phyloP scores from a whole-genome alignment of 305 asterid species.

The Fraxinus dipetala region DNA sequence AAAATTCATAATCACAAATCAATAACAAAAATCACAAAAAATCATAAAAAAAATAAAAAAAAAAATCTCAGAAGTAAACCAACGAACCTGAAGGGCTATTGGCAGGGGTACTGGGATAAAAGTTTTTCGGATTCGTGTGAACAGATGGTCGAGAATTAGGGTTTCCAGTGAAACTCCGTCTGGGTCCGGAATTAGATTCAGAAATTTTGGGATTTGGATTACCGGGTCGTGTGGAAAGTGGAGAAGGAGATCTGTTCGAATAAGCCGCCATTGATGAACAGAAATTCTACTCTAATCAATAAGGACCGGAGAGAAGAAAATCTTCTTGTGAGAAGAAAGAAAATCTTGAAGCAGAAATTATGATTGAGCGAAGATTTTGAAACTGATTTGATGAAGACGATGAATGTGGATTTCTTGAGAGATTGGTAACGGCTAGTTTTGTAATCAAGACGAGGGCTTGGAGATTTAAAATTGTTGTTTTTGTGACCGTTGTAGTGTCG shows the following conservation, averaged over 20 bases:
- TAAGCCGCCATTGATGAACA: constrained; percentile 47
- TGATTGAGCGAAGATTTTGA: constrained; percentile 31
- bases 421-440: constrained; percentile 70
- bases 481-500: constrained; percentile 49
- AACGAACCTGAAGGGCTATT: constrained; percentile 78
- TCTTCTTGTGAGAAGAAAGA: constrained; percentile 1
- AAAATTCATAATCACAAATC: constrained; percentile 6
- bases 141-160: constrained; percentile 43
- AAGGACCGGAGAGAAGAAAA: constrained; percentile 18
- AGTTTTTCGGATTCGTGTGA: constrained; percentile 45
- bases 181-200: constrained; percentile 37
- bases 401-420: not conserved
- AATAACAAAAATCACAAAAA: not conserved
- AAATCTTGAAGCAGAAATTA: constrained; percentile 19
- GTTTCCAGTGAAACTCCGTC: constrained; percentile 61
- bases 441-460: not conserved
- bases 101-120: constrained; percentile 64
- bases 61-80: constrained; percentile 16
- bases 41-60: not conserved
- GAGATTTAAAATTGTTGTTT: not conserved
- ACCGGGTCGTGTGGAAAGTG: constrained; percentile 46
- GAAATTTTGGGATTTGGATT: constrained; percentile 43
- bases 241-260: constrained; percentile 76
- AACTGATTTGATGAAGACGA: constrained; percentile 22
- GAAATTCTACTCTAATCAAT: constrained; percentile 5